Base-by-base conservation (phyloP, 495 filamentous ascomycete genomes). In the Aspergillus egyptiacus region DNA sequence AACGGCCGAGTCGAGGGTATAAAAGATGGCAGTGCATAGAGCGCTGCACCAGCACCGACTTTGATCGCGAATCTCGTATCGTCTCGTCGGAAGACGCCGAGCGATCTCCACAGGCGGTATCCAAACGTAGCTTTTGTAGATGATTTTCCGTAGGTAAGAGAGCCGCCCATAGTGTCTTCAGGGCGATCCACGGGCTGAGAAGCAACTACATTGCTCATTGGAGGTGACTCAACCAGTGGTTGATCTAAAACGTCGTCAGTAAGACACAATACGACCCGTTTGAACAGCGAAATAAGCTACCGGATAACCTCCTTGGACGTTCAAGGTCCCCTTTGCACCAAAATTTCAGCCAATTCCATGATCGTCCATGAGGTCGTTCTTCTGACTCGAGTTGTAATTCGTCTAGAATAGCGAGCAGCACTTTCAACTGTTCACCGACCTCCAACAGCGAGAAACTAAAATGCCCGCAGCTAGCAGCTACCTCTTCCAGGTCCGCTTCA, bases 401-500 rank as follows among this genome's bases (percentile, higher is more conserved):
- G 54, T 95, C 88, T 15, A 98, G 60, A 15, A 94, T 83, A 32
- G 85, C 74, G n/a, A 98, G 65, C 52, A 91, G 87, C 9, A 74
- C 78, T 47, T 86, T 78, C 73, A 95, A 84, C 60, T 96, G 89
- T 59, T 95, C 86, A 0, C 89, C 90, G 64, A 97, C 89, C 53
- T 89, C 84, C 47, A 90, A 76, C 20, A 98, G 71, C 15, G 86
- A 90, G 58, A 89, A 95, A 59, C 84, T 87, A 62, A 96, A 98
- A 60, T 97, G 89, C 2, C 91, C 91, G 58, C 93, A 98, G 35
- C 88, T 91, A 5, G 93, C 93, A 24, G 90, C 88, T 7, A 97
- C 89, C 65, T 98, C 93, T 63, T 98, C 93, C 40, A 95, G 85
- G 60, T 96, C 93, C 5, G 93, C 93, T 51, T 91, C 85, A n/a